Base-by-base conservation (phyloP, 805 yeast genomes). In the Ogataea salicorniae region DNA sequence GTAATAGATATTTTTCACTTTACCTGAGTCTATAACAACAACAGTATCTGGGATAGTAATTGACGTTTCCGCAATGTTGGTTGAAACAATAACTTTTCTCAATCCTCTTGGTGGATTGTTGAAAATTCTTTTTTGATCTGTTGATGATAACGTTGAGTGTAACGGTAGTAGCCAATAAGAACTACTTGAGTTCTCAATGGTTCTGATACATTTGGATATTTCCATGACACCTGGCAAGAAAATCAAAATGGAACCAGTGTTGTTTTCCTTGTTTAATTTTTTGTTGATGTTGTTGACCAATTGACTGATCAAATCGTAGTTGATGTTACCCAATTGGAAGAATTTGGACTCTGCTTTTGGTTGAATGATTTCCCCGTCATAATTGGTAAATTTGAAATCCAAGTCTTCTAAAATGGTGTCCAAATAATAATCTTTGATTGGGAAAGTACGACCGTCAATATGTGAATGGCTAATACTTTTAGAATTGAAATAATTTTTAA, bases 11-110 rank as follows among this genome's bases (percentile, higher is more conserved):
- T 83, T 81, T 58, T 92, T 92, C 6, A 87, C 91, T 45, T 89
- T 72, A 2, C 99, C 99, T 1, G 87, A 70, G 61, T 92, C 98
- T 39, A 92, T 77, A 1, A 92, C 97, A 0, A 82, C 95, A 11
- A 90, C 96, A 66, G 92, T 87, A 66, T 92, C 99, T 15, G 96
- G 88, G 46, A 92, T 92, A 1, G 99, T 92, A 54, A 92, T 90
- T 15, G 99, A 92, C 0, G 99, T 92, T 67, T 92, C 99, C 0
- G 99, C 99, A 49, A 92, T 87, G 61, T 92, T 91, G 0, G 99
- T 92, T 1, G 96, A 80, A 0, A 86, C 92, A 13, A 92, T 90
- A 36, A 92, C 77, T 56, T 92, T 92, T 52, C 97, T 73, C 1
- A 60, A 50, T 14, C 82, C 83, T 0, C 49, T 53, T 0, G 81